Percentiles rank a stretch among this genome's conserved stretches.
phyloP scores from a whole-genome alignment of 2,329 filamentous ascomycete genomes.

The Pseudogymnoascus destructans region DNA sequence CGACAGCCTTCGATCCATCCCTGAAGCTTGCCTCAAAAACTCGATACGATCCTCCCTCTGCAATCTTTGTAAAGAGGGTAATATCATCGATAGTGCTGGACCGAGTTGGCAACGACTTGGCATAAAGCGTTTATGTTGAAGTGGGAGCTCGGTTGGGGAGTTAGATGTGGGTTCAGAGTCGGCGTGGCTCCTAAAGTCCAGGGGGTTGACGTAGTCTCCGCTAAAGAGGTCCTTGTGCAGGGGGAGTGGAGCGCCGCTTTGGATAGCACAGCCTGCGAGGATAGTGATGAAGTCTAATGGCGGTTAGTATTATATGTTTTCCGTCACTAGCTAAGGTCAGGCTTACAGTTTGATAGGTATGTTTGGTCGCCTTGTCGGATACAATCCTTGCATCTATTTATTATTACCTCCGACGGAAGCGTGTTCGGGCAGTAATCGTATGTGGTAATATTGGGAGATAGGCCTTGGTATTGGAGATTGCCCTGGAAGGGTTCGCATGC shows the following conservation, averaged over 20 bases:
- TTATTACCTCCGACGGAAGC: constrained; percentile 19
- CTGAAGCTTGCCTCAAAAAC: constrained; percentile 20
- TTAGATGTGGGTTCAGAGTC: constrained; percentile 10
- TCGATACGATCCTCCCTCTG: constrained; percentile 22
- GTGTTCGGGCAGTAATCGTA: constrained; percentile 44
- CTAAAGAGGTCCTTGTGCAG: not conserved
- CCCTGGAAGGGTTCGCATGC: constrained; percentile 38
- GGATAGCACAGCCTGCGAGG: not conserved
- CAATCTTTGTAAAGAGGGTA: constrained; percentile 19
- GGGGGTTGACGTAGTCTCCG: not conserved
- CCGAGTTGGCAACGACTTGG: constrained; percentile 19
- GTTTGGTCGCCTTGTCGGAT: constrained; percentile 29
- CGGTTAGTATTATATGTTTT: not conserved
- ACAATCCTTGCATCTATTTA: constrained; percentile 22
- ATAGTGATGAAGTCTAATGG: not conserved
- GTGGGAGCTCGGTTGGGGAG: constrained; percentile 29
- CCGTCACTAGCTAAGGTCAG: not conserved
- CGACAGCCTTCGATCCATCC: constrained; percentile 15
- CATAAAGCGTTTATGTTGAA: constrained; percentile 20
- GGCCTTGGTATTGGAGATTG: constrained; percentile 37
- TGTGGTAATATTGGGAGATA: constrained; percentile 32
- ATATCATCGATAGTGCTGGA: constrained; percentile 17
- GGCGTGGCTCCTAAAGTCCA: not conserved
- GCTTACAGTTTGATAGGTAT: constrained; percentile 7
- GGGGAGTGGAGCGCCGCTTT: not conserved